phyloP scores from a whole-genome alignment of 2,329 filamentous ascomycete genomes.

The Neonectria sp. region DNA sequence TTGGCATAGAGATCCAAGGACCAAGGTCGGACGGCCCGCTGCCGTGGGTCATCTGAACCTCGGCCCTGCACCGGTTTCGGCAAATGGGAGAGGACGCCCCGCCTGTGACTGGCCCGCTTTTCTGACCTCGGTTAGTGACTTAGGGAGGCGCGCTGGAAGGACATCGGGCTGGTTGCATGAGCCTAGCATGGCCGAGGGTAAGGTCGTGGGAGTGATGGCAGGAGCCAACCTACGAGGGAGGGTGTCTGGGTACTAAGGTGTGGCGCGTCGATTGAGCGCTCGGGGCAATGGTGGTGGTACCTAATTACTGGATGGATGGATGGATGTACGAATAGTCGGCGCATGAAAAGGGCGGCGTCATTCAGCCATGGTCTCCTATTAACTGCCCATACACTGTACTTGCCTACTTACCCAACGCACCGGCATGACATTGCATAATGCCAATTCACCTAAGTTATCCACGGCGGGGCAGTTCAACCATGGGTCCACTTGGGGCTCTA shows the following conservation, averaged over 20 bases:
- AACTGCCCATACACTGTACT: not conserved
- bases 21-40: constrained; percentile 38
- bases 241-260: not conserved
- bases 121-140: constrained; percentile 47
- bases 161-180: not conserved
- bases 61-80: constrained; percentile 46
- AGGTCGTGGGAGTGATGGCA: not conserved
- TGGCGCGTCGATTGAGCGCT: too few species aligned
- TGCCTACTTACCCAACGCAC: too few species aligned
- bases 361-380: not conserved
- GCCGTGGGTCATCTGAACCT: constrained; percentile 41
- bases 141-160: constrained; percentile 24
- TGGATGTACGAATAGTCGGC: not conserved
- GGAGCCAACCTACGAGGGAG: too few species aligned
- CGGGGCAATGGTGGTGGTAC: too few species aligned
- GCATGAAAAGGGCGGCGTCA: not conserved
- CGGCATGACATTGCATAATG: not conserved
- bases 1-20: constrained; percentile 10
- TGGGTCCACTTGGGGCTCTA: not conserved
- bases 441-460: not conserved
- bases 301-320: not conserved
- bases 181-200: not conserved
- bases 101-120: constrained; percentile 42
- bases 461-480: not conserved
- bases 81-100: constrained; percentile 41